Conservation (phyloP, 2,329 filamentous ascomycete species). For the Davidsoniella virescens region DNA sequence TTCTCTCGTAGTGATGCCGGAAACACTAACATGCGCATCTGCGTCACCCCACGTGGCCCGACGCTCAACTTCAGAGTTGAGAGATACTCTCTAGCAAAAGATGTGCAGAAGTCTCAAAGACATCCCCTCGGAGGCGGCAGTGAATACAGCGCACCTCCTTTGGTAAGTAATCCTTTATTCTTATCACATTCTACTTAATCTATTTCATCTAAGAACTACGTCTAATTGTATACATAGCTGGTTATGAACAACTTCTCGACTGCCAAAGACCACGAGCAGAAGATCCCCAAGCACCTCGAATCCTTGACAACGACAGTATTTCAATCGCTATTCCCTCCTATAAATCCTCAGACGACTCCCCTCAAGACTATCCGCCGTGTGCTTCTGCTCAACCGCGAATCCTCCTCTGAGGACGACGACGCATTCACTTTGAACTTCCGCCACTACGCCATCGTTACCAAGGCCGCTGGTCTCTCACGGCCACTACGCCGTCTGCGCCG, state of each 20-base stretch:
- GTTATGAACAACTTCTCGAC: slow-evolving; percentile 97
- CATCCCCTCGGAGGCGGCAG: slow-evolving; percentile 69
- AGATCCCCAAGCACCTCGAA: slow-evolving; percentile 88
- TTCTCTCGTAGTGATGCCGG: slow-evolving; percentile 81
- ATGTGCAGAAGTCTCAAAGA: slow-evolving; percentile 69
- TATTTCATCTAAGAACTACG: background rate
- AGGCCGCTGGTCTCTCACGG: slow-evolving; percentile 68
- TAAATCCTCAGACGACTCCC: slow-evolving; percentile 80
- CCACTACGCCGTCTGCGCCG: slow-evolving; percentile 70
- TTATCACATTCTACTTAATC: background rate
- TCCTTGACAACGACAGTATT: slow-evolving; percentile 85
- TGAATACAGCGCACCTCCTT: slow-evolving; percentile 68
- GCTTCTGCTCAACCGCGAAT: slow-evolving; percentile 74
- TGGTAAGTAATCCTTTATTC: slow-evolving; percentile 33
- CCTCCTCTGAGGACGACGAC: slow-evolving; percentile 39
- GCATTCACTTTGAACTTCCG: slow-evolving; percentile 74
- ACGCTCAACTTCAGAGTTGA: slow-evolving; percentile 91
- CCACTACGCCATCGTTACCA: slow-evolving; percentile 91
- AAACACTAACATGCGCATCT: slow-evolving; percentile 82
- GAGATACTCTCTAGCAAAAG: slow-evolving; percentile 85
- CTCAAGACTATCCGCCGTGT: slow-evolving; percentile 86
- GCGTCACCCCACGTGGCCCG: slow-evolving; percentile 74
- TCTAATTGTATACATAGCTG: slow-evolving; percentile 31
- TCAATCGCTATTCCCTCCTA: slow-evolving; percentile 88
- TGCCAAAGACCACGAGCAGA: slow-evolving; percentile 39